phyloP scores from a whole-genome alignment of 2,329 filamentous ascomycete genomes.

The Tolypocladium ophioglossoides region DNA sequence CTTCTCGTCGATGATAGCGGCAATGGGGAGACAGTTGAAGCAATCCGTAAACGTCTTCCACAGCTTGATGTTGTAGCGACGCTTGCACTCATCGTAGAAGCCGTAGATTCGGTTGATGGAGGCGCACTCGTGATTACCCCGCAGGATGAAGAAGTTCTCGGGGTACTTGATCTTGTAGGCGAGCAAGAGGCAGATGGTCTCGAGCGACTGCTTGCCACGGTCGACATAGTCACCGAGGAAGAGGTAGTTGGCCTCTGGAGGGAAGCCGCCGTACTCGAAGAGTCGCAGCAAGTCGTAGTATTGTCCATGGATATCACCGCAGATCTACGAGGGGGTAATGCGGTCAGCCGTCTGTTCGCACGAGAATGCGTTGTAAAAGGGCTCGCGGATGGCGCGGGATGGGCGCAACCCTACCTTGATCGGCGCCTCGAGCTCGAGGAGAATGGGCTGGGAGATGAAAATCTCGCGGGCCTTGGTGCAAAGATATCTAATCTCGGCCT shows the following conservation, averaged over 20 bases:
- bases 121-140: conserved; percentile 97
- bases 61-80: conserved; percentile 97
- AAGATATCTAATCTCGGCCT: conserved; percentile 91
- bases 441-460: conserved; percentile 97
- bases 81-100: conserved; percentile 99
- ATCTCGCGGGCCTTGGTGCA: conserved; percentile 99
- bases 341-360: conserved; percentile 5
- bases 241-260: conserved; percentile 97
- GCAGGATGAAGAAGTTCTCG: conserved; percentile 98
- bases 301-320: conserved; percentile 97
- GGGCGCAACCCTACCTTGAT: conserved; percentile 68
- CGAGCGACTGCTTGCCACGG: conserved; percentile 96
- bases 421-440: conserved; percentile 93
- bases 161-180: conserved; percentile 99
- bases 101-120: conserved; percentile 99
- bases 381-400: background rate
- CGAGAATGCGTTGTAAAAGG: background rate
- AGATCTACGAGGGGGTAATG: conserved; percentile 58
- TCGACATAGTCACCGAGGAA: conserved; percentile 99
- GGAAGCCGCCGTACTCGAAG: conserved; percentile 97
- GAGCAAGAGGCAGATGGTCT: conserved; percentile 93
- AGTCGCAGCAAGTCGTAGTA: conserved; percentile 96
- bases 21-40: conserved; percentile 98
- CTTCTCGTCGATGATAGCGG: conserved; percentile 98
- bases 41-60: conserved; percentile 99